Conservation (phyloP, 106 monocot genomes). For the Triglochin maritima region DNA sequence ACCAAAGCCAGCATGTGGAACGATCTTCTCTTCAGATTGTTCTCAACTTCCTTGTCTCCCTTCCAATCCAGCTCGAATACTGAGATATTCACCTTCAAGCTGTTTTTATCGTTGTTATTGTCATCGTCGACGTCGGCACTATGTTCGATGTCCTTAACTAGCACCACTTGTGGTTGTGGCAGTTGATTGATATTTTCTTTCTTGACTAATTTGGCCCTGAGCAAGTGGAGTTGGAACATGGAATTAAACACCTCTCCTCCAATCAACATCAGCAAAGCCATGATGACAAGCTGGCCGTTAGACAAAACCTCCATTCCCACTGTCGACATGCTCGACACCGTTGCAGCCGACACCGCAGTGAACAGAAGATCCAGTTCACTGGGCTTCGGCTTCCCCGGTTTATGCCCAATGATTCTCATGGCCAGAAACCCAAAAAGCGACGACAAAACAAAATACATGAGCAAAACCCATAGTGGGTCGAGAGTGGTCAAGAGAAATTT, state of each 20-base stretch:
- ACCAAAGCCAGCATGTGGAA: neutral
- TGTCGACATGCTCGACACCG: constrained; percentile 3
- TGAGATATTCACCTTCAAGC: too few relatives aligned
- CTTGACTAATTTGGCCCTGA: neutral
- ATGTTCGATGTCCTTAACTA: neutral
- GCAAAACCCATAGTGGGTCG: neutral
- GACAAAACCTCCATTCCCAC: constrained; percentile 4
- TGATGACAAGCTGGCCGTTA: neutral
- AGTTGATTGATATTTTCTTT: too few relatives aligned
- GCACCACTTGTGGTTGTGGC: neutral
- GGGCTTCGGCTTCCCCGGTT: neutral
- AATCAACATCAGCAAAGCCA: neutral
- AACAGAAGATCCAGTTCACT: constrained; percentile 1
- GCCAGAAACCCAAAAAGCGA: neutral
- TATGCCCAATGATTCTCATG: neutral
- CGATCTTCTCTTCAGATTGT: neutral
- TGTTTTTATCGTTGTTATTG: too few relatives aligned
- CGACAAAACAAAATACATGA: neutral
- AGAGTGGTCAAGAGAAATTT: neutral
- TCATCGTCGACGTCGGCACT: too few relatives aligned
- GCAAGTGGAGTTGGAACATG: neutral
- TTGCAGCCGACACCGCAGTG: constrained; percentile 7
- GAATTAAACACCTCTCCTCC: constrained; percentile 5
- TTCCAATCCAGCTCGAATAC: too few relatives aligned
- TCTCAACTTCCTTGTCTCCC: neutral